A percentile compares a stretch with the other conserved stretches of the same genome.
phyloP scores from a whole-genome alignment of 1,284 basidiomycete species.

The Blastosporella zonata region DNA sequence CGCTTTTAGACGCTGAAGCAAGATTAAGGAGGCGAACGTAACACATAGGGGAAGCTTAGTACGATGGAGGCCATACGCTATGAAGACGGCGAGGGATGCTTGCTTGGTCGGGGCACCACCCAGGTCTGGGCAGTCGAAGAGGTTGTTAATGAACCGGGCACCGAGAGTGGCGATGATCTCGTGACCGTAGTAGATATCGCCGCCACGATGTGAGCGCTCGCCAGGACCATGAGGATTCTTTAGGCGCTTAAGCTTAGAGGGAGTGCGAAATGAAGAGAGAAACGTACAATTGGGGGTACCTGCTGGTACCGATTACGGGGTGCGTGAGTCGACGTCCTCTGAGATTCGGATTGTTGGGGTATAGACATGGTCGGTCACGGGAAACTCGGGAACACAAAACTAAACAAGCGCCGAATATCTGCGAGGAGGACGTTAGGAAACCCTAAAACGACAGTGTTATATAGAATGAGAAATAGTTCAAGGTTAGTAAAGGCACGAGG shows the following conservation, averaged over 20 bases:
- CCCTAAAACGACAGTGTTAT: slow-evolving; percentile 15
- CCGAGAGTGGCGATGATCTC: slow-evolving; percentile 64
- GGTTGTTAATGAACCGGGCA: slow-evolving; percentile 75
- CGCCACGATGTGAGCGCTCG: slow-evolving; percentile 30
- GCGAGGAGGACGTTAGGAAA: slow-evolving; percentile 16
- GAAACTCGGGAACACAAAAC: slow-evolving; percentile 8
- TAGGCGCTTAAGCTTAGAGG: slow-evolving; percentile 3
- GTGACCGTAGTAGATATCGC: slow-evolving; percentile 80
- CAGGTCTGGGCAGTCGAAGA: slow-evolving; percentile 73
- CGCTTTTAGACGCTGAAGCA: slow-evolving; percentile 84
- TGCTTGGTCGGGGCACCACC: slow-evolving; percentile 50
- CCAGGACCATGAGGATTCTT: slow-evolving; percentile 15
- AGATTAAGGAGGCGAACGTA: slow-evolving; percentile 82
- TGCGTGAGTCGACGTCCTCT: slow-evolving; percentile 16
- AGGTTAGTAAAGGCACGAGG: slow-evolving; percentile 2
- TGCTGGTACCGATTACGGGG: slow-evolving; percentile 20
- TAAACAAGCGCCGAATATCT: slow-evolving; percentile 8
- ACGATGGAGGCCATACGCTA: slow-evolving; percentile 88
- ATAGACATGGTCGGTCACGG: slow-evolving; percentile 18
- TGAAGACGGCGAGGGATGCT: slow-evolving; percentile 73
- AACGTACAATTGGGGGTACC: slow-evolving; percentile 20
- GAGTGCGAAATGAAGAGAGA: neutral
- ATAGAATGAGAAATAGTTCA: slow-evolving; percentile 5
- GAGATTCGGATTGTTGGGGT: slow-evolving; percentile 16
- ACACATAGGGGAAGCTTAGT: slow-evolving; percentile 82